A percentile compares a stretch with the other conserved stretches of the same genome.
Evolutionary conservation across 129 eudicot species (phyloP).

Genomic region (Mikania micrantha): DNA sequence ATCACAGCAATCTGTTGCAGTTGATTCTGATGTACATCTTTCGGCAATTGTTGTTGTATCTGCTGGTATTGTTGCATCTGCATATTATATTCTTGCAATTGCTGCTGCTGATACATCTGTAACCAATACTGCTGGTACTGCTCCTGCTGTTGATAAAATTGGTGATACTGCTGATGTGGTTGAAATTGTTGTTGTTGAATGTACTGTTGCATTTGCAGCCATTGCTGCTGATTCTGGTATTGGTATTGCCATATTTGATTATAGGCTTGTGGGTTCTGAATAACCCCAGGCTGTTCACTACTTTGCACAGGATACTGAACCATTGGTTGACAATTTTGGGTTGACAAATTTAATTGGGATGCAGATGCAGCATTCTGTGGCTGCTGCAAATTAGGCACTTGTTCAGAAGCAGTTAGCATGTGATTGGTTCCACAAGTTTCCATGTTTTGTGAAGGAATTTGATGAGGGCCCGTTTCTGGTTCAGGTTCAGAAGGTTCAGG

Average conservation of each 20-base stretch:
- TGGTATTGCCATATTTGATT: conserved; percentile 61
- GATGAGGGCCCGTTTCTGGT: conserved; percentile 21
- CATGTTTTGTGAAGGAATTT: conserved; percentile 21
- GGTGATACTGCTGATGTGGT: conserved; percentile 45
- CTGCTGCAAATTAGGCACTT: conserved; percentile 14
- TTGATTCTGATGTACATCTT: conserved; percentile 21
- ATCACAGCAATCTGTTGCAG: conserved; percentile 24
- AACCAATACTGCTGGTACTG: conserved; percentile 29
- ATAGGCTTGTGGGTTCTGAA: conserved; percentile 35
- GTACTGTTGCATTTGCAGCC: conserved; percentile 32
- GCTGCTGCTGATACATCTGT: conserved; percentile 44
- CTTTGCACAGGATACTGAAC: conserved; percentile 29
- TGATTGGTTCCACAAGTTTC: conserved; percentile 18
- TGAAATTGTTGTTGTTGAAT: conserved; percentile 46
- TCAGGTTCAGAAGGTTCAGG: conserved; percentile 22
- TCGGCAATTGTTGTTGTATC: conserved; percentile 41
- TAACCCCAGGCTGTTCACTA: conserved; percentile 34
- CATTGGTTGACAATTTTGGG: conserved; percentile 28
- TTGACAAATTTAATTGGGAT: background rate
- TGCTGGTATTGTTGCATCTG: conserved; percentile 38
- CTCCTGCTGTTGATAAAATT: conserved; percentile 39
- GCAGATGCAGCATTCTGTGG: conserved; percentile 27
- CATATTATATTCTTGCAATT: conserved; percentile 13
- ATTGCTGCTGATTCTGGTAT: conserved; percentile 52
- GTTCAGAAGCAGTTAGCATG: conserved; percentile 23